Base-by-base conservation (phyloP, 2,329 filamentous ascomycete species). In the Penicillium brevicompactum region DNA sequence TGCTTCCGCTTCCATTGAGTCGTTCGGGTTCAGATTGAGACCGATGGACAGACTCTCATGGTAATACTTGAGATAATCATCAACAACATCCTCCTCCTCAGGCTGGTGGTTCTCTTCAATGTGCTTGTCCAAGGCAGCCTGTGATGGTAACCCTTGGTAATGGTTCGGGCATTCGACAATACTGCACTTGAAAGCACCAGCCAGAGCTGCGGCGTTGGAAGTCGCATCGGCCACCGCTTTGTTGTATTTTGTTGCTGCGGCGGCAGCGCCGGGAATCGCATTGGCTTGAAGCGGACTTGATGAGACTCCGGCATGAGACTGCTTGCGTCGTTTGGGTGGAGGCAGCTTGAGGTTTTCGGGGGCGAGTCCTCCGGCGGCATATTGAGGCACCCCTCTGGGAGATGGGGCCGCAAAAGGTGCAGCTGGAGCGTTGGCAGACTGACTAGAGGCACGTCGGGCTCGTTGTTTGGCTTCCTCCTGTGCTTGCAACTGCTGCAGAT, bases 301-400 rank as follows among this genome's bases (percentile, higher is more conserved):
- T 31, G 63, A 58, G 57, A 32, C 51, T 8, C 57, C 68, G 8
- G 75, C 68, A 49, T 80, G 76, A 49, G 79, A 80, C 58, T 82
- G 76, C 74, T 83, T 85, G 50, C 79, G 77, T 64, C 78, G 82
- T 74, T 86, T 87, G 53, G 77, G 75, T 2, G 80, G 77, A 16
- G 84, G 84, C 22, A 87, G 70, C 45, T 84, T 81, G 45, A 87
- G 76, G 59, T 85, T 82, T 48, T 83, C 81, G 10, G 79, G 77
- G 4, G 80, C 83, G 46, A 86, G 76, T 47, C 78, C 76, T 18
- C 77, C 78, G 18, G 77, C 75, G 8, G 76, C 77, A 53, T 84
- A 83, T 49, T 80, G 79, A 8, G 84, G 83, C 53, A 84, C 78
- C 22, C 84, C 84, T 51, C 82, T 78, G 14, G 83, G 83, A 46